Evolutionary conservation across 2,329 filamentous ascomycete species (phyloP).

Genomic region (Exophiala sp.): DNA sequence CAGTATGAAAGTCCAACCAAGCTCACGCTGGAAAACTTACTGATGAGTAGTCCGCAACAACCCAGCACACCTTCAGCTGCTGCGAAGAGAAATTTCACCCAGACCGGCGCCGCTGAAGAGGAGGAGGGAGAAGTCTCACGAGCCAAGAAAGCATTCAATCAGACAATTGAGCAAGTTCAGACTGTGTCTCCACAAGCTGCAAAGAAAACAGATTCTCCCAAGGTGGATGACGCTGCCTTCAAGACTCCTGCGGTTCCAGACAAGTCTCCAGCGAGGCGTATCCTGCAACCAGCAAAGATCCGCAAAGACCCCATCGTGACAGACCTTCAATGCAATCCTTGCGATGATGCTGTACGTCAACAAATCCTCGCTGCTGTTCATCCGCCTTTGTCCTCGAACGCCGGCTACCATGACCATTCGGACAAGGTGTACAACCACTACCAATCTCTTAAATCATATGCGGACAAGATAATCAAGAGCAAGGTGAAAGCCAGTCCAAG

Average conservation of each 20-base stretch:
- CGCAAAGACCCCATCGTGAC: slow-evolving; percentile 64
- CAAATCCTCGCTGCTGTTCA: slow-evolving; percentile 69
- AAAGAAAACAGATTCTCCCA: background rate
- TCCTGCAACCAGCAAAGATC: slow-evolving; percentile 30
- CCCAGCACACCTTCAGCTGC: slow-evolving; percentile 39
- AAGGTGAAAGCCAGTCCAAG: slow-evolving; percentile 35
- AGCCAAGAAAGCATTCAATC: slow-evolving; percentile 7
- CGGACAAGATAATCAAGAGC: slow-evolving; percentile 56
- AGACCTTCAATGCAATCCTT: slow-evolving; percentile 81
- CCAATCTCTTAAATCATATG: slow-evolving; percentile 72
- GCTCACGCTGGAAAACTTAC: slow-evolving; percentile 42
- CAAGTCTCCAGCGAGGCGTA: slow-evolving; percentile 29
- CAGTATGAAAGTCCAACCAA: slow-evolving; percentile 28
- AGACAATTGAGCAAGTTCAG: background rate
- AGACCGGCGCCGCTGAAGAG: slow-evolving; percentile 13
- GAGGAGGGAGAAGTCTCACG: slow-evolving; percentile 10
- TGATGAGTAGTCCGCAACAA: slow-evolving; percentile 60
- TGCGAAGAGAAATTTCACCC: slow-evolving; percentile 18
- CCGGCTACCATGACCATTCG: slow-evolving; percentile 72
- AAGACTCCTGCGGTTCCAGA: slow-evolving; percentile 10
- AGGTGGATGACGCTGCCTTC: slow-evolving; percentile 17
- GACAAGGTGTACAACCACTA: slow-evolving; percentile 59
- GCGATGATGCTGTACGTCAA: slow-evolving; percentile 67
- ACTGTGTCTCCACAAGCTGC: background rate
- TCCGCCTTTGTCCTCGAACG: slow-evolving; percentile 66